Conservation (phyloP, 2,329 filamentous ascomycete genomes). For the Fusarium longipes region DNA sequence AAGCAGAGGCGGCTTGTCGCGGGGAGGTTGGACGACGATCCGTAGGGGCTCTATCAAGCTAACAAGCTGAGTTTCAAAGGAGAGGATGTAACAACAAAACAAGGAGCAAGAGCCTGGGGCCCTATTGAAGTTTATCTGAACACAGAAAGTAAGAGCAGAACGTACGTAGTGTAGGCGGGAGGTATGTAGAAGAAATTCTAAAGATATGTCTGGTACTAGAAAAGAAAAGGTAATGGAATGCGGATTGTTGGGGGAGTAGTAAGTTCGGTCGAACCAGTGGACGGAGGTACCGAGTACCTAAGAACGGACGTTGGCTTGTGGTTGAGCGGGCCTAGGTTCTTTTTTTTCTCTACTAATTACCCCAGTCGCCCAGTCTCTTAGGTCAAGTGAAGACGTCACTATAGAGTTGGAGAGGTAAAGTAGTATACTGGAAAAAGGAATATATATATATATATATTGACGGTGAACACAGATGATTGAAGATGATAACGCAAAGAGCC, state of each 20-base stretch:
- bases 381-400: slow-evolving; percentile 39
- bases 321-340: slow-evolving; percentile 20
- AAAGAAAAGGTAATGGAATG: slow-evolving; percentile 32
- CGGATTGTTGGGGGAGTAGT: slow-evolving; percentile 38
- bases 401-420: slow-evolving; percentile 6
- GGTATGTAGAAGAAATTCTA: slow-evolving; percentile 23
- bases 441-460: not conserved
- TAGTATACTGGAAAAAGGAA: not conserved
- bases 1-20: slow-evolving; percentile 28
- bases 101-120: slow-evolving; percentile 4
- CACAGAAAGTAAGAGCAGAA: slow-evolving; percentile 4
- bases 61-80: slow-evolving; percentile 6
- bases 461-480: not conserved
- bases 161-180: slow-evolving; percentile 5
- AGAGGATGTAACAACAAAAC: slow-evolving; percentile 13
- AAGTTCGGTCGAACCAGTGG: slow-evolving; percentile 14
- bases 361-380: slow-evolving; percentile 18
- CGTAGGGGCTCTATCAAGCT: slow-evolving; percentile 14
- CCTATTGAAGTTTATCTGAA: slow-evolving; percentile 27
- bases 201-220: slow-evolving; percentile 8
- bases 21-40: slow-evolving; percentile 30
- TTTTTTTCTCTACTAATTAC: slow-evolving; percentile 22
- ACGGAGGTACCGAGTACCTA: slow-evolving; percentile 31
- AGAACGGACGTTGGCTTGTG: slow-evolving; percentile 26
- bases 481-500: not conserved